phyloP scores from a whole-genome alignment of 2,329 filamentous ascomycete genomes.

The Zalaria sp. region DNA sequence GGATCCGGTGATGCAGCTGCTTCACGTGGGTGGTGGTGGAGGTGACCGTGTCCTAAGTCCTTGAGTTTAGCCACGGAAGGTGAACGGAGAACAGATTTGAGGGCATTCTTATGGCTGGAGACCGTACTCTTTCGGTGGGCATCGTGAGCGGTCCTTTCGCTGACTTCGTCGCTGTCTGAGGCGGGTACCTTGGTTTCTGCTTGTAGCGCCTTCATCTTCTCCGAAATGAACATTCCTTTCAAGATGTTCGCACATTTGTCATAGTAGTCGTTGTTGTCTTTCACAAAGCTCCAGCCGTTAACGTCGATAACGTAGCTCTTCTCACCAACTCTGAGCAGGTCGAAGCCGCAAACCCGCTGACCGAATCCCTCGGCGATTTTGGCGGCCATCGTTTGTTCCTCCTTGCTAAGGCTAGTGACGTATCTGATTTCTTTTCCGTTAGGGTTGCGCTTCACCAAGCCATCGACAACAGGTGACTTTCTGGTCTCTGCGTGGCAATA shows the following conservation, averaged over 20 bases:
- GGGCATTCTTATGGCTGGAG: slow-evolving; percentile 23
- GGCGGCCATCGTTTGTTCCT: slow-evolving; percentile 74
- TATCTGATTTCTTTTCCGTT: slow-evolving; percentile 96
- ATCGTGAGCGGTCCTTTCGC: slow-evolving; percentile 8
- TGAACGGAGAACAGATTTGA: slow-evolving; percentile 49
- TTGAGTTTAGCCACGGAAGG: slow-evolving; percentile 49
- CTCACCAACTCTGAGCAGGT: slow-evolving; percentile 73
- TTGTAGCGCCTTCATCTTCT: slow-evolving; percentile 45
- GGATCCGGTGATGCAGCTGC: slow-evolving; percentile 32
- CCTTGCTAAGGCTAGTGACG: slow-evolving; percentile 66
- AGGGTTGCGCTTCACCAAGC: slow-evolving; percentile 86
- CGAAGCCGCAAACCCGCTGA: slow-evolving; percentile 90
- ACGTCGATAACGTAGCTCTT: slow-evolving; percentile 97
- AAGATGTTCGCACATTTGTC: slow-evolving; percentile 79
- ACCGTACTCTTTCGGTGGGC: slow-evolving; percentile 19
- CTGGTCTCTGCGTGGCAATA: slow-evolving; percentile 96
- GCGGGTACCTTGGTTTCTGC: slow-evolving; percentile 22
- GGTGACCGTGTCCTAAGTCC: slow-evolving; percentile 20
- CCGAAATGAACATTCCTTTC: slow-evolving; percentile 73
- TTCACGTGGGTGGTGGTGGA: slow-evolving; percentile 26
- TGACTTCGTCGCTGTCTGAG: slow-evolving; percentile 10
- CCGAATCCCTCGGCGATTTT: slow-evolving; percentile 87
- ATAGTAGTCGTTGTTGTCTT: slow-evolving; percentile 98
- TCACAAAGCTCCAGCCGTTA: slow-evolving; percentile 99
- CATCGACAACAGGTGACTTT: slow-evolving; percentile 94